A percentile compares a stretch with the other conserved stretches of the same genome.
Evolutionary conservation across 495 filamentous ascomycete genomes (phyloP).

Genomic region (Penicillium alfredii): DNA sequence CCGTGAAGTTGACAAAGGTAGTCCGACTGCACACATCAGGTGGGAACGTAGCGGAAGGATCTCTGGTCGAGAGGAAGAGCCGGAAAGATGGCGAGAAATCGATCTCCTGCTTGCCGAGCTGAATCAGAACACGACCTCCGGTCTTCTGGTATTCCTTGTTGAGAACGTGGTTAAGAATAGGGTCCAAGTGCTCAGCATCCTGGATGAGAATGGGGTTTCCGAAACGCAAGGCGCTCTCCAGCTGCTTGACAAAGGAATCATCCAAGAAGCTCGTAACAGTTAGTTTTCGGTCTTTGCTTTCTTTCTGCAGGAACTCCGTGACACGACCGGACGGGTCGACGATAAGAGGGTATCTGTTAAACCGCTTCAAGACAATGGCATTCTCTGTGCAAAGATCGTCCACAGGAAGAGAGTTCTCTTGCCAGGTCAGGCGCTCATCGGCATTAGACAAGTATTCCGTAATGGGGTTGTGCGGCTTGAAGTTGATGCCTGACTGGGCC

Average conservation of each 20-base stretch:
- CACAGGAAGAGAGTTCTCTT: conserved; percentile 90
- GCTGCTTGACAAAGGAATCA: conserved; percentile 93
- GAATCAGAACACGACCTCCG: conserved; percentile 96
- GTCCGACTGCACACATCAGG: conserved; percentile 97
- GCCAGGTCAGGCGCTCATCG: conserved; percentile 91
- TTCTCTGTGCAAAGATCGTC: conserved; percentile 99
- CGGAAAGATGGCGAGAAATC: conserved; percentile 98
- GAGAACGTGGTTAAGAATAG: conserved; percentile 95
- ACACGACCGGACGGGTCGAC: conserved; percentile 95
- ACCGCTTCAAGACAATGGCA: conserved; percentile 91
- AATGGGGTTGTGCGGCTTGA: conserved; percentile 88
- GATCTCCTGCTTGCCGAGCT: conserved; percentile 97
- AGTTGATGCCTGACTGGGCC: conserved; percentile 79
- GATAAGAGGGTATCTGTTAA: conserved; percentile 97
- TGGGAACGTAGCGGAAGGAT: conserved; percentile 94
- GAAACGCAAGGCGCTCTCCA: conserved; percentile 94
- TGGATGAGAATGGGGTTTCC: conserved; percentile 98
- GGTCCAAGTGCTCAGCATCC: conserved; percentile 94
- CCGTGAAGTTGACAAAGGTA: conserved; percentile 98
- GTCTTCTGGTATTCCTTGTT: conserved; percentile 99
- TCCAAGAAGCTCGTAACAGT: conserved; percentile 98
- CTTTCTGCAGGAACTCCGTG: conserved; percentile 89
- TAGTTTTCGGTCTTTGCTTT: conserved; percentile 86
- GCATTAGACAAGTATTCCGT: conserved; percentile 96
- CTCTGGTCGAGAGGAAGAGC: conserved; percentile 88